Base-by-base conservation (phyloP, 495 filamentous ascomycete species). In the Aspergillus ostianus region DNA sequence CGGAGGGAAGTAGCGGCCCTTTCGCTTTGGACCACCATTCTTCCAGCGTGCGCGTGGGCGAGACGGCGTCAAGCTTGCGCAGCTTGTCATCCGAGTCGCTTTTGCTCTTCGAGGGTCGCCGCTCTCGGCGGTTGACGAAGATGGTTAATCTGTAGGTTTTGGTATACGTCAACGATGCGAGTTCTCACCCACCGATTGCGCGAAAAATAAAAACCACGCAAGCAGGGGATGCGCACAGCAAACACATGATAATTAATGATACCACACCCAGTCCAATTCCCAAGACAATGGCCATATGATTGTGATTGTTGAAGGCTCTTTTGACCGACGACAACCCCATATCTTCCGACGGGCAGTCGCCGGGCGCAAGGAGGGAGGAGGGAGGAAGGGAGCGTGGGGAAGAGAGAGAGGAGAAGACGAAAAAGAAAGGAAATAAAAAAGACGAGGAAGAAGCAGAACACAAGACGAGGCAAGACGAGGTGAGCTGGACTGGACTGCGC, bases 21-120 rank as follows among this genome's bases (percentile, higher is more conserved):
- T 78, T 76, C 1, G 72, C 70, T 29, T 62, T 68, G 13, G 70
- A 59, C 72, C 74, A 77, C 77, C 77, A 80, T 53, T 77, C 66
- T 46, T 77, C 74, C n/a, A 80, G 63, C 4, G 68, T 77, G 13
- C 73, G 70, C 17, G 67, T 70, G 6, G 75, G 76, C 30, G 74
- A 72, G 2, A 77, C 73, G 20, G 67, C 70, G 50, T 80, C 74
- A 19, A 80, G 62, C 52, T 65, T 74, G 50, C 69, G 70, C 63
- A 80, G 60, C 19, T 74, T 72, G 47, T 75, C 72, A 50, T 63
- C 55, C 1, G 71, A 68, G 44, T 67, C 67, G 47, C 73, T 73
- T 26, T 53, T 66, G 19, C 61, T 63, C 26, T 66, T 65, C 23
- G 65, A 52, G 20, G 69, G 51, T 41, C 57, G 67, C 48, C 64